Evolutionary conservation across 2,329 filamentous ascomycete species (phyloP).

Genomic region (Amauroascus verrucosus): DNA sequence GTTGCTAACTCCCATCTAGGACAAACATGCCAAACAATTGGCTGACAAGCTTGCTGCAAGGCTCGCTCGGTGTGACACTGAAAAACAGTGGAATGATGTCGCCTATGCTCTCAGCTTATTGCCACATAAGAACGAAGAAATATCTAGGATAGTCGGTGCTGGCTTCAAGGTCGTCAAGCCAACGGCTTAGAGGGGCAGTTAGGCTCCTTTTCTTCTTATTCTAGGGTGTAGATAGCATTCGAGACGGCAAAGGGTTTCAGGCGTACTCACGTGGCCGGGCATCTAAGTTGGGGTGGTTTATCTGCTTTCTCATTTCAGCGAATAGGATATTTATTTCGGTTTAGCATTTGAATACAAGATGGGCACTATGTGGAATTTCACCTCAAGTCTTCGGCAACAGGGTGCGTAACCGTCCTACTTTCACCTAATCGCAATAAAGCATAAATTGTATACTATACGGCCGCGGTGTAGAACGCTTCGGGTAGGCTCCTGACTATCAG

Average conservation of each 20-base stretch:
- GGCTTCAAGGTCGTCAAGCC: slow-evolving; percentile 54
- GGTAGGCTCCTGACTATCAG: too few relatives aligned
- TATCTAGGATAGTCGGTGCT: slow-evolving; percentile 33
- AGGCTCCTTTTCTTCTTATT: neutral
- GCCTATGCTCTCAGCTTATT: slow-evolving; percentile 81
- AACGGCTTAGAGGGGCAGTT: slow-evolving; percentile 37
- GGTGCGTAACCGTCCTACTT: too few relatives aligned
- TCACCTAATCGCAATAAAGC: too few relatives aligned
- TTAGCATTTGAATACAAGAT: neutral
- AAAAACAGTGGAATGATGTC: slow-evolving; percentile 96
- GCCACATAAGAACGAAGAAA: slow-evolving; percentile 55
- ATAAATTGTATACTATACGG: too few relatives aligned
- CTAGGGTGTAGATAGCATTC: neutral
- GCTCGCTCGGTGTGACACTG: slow-evolving; percentile 73
- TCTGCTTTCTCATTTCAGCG: neutral
- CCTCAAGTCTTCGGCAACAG: too few relatives aligned
- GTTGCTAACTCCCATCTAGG: slow-evolving; percentile 42
- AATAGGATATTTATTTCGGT: neutral
- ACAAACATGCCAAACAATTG: slow-evolving; percentile 93
- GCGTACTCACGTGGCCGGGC: neutral
- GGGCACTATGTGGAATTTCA: too few relatives aligned
- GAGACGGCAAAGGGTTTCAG: neutral
- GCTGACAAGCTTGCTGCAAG: slow-evolving; percentile 85
- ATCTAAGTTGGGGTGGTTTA: neutral
- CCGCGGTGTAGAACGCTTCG: too few relatives aligned